Evolutionary conservation across 192 early-diverging fungal genomes (phyloP), one percentile per base, ranked within the genome.

Genomic region (Coemansia sp.): DNA sequence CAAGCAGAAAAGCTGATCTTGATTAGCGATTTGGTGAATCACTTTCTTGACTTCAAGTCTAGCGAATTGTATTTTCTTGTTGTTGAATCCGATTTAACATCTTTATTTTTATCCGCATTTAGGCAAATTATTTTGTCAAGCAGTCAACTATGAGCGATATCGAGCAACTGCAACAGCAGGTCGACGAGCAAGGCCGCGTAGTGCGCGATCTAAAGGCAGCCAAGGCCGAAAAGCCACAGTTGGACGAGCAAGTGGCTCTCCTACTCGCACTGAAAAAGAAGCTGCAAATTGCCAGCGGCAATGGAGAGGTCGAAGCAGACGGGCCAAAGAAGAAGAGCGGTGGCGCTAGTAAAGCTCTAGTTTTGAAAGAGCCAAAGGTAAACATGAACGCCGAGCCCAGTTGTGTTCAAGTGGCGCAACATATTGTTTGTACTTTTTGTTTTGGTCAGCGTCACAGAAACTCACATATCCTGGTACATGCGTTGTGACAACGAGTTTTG

Each of bases 321-420:
- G 22, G 75, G 16, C 50, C 75, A n/a, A 80, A 78, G 52, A 50
- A 44, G 13, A 62, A 38, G 7, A 36, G 60, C 18, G 34, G 60
- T 15, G 18, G 57, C 15, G 13, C 18, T 22, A 11, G 57, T 1
- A 88, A 89, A 72, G 88, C 72, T 5, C 11, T 92, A 57, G 81
- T 82, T 13, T 85, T 95, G 12, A 95, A 95, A 74, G 90, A 87
- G 3, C 88, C 94, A 55, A 95, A 95, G 73, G 76, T 78, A 78
- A 77, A 40, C 34, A 36, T 5, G n/a, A 0, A 10, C 53, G 3
- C 1, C 10, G 3, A 15, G 27, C 53, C 53, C 11, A 31, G 18
- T 50, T 50, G 20, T 50, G 10, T 50, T 50, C 49, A 22, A 50
- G 60, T 62, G 60, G 60, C 60, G 60, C 60, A 62, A 38, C 39